These are phyloP conservation scores for Cinnamomum chago DNA, from an alignment of 164 flowering plant species.

Conservation along the genomic window DNA sequence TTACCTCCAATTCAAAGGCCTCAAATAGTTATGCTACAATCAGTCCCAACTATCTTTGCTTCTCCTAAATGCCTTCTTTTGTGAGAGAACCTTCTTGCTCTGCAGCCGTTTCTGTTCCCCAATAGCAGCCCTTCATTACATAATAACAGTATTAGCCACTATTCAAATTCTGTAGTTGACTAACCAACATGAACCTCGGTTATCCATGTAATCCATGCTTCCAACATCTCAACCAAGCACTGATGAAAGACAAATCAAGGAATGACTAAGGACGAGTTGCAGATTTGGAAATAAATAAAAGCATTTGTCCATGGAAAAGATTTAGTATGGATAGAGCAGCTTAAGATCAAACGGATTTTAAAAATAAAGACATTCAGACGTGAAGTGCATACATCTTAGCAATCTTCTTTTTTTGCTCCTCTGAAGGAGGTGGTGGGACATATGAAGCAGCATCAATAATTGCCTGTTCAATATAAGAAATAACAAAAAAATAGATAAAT, in stretches of 20 bases:
- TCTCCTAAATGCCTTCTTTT: conserved; percentile 80
- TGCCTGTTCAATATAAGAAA: conserved; percentile 35
- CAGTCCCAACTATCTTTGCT: conserved; percentile 66
- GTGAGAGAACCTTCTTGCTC: conserved; percentile 67
- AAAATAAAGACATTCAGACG: no score
- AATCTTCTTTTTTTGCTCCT: conserved; percentile 85
- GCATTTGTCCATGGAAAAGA: neutral
- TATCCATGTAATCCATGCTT: no score
- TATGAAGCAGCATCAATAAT: conserved; percentile 95
- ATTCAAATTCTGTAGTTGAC: neutral
- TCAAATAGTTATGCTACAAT: conserved; percentile 1
- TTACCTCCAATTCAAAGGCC: neutral
- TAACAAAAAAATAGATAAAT: no score
- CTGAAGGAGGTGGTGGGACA: conserved; percentile 98
- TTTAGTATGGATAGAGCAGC: neutral
- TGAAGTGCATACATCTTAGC: conserved; percentile 50
- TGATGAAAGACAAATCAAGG: no score
- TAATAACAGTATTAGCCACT: conserved; percentile 1
- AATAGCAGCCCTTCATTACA: conserved; percentile 60
- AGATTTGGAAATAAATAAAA: no score
- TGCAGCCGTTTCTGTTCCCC: conserved; percentile 75
- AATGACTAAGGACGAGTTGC: neutral
- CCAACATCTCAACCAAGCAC: no score
- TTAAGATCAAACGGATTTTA: neutral
- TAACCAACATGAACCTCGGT: neutral